A percentile compares a stretch with the other conserved stretches of the same genome.
Evolutionary conservation across 1,284 basidiomycete genomes (phyloP).

Genomic region (Bjerkandera adusta): DNA sequence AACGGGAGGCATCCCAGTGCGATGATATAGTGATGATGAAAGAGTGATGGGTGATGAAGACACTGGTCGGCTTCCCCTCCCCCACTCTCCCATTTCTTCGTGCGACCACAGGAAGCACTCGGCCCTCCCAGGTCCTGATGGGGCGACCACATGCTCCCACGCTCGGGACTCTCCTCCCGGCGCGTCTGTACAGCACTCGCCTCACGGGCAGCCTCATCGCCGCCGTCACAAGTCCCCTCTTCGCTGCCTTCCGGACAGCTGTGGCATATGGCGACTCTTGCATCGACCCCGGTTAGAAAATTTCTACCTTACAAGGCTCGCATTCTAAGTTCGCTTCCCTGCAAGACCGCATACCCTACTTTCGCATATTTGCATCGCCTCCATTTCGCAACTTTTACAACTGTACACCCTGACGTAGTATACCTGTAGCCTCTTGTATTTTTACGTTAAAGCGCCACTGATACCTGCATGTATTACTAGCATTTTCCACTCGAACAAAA

Average conservation of each 20-base stretch:
- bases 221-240: not conserved
- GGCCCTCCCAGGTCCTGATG: constrained; percentile 2
- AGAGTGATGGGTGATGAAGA: not conserved
- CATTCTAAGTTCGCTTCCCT: constrained; percentile 3
- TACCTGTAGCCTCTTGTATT: constrained; percentile 1
- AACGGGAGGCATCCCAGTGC: not conserved
- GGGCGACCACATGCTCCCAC: not conserved
- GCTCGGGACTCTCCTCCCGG: not conserved
- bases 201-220: not conserved
- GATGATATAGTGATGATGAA: constrained; percentile 3
- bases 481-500: not conserved
- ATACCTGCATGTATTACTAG: constrained; percentile 8
- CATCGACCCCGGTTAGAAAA: not conserved
- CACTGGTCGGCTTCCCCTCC: too few relatives aligned
- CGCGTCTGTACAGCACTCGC: not conserved
- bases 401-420: not conserved
- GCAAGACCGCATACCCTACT: constrained; percentile 1
- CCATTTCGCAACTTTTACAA: too few relatives aligned
- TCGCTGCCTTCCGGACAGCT: not conserved
- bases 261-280: not conserved
- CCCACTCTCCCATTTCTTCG: too few relatives aligned
- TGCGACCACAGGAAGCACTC: too few relatives aligned
- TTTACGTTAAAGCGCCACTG: not conserved
- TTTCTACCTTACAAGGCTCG: not conserved
- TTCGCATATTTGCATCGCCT: not conserved